Base-by-base conservation (phyloP, 495 filamentous ascomycete genomes). In the Aspergillus olivimuriae region DNA sequence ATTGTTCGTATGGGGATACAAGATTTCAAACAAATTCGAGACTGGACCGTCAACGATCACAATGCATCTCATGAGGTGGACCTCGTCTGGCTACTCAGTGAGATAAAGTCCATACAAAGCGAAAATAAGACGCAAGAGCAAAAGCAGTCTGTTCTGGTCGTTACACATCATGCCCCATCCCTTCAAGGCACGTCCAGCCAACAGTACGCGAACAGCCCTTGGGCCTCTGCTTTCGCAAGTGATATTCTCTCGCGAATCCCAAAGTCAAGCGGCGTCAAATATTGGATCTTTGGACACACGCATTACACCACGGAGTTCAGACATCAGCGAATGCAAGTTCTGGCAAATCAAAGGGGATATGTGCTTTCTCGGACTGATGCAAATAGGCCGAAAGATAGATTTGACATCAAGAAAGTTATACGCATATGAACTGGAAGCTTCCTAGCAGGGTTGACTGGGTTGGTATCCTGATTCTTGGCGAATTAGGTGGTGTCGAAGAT, bases 241-340 rank as follows among this genome's bases (percentile, higher is more conserved):
- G 73, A 81, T 55, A 14, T 81, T 1, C 37, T 78, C 18, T 41
- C 48, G 6, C 46, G 46, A 15, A 11, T 37, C 33, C 4, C 38
- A 34, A n/a, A 36, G n/a, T n/a, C n/a, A n/a, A n/a, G n/a, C 17
- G 43, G 45, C 0, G 64, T 73, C 19, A 65, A 65, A 48, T 38
- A 41, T 5, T 80, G 74, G 75, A 58, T 73, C 0, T 80, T 73
- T 60, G 78, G 77, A 2, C 69, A 78, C 34, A 79, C 75, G 2
- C 74, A 77, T 42, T 70, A 66, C 20, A 63, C 62, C 2, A 69
- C 63, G 0, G 63, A 72, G 18, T 72, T 73, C 32, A 62, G n/a
- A n/a, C n/a, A n/a, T n/a, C n/a, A n/a, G n/a, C n/a, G n/a, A n/a
- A n/a, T n/a, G n/a, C n/a, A n/a, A n/a, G n/a, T n/a, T n/a, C n/a